Base-by-base conservation (phyloP, 108 stramenopile genomes). In the Nannochloropsis oceanica region DNA sequence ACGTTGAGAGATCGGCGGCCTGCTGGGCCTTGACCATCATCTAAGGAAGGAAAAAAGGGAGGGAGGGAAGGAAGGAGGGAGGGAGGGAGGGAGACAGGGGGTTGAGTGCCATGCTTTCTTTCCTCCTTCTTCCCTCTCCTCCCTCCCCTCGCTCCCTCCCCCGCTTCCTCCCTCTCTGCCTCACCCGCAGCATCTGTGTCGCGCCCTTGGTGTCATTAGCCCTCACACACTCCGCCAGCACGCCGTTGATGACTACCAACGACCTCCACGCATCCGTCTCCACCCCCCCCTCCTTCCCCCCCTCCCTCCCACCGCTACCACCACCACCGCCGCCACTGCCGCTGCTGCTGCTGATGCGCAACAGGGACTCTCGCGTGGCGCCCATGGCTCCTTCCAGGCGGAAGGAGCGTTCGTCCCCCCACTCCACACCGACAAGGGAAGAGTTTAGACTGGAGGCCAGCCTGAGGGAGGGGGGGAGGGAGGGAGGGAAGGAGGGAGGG, bases 151-250 rank as follows among this genome's bases (percentile, higher is more conserved):
- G 44, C 5, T 26, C 13, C 84, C 79, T 18, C 73, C 24, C 73
- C 26, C 25, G 18, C 24, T 73, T 18, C 22, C 22, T 73, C 24
- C 44, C 25, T n/a, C 44, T 27, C 79, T 0, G 80, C 87, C 87
- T 87, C 79, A 91, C 43, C 44, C 85, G 87, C 12, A 84, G 89
- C 86, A 88, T 88, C 87, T 91, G 90, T 13, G 27, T 24, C 27
- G 80, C 14, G 7, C 89, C 27, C 80, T 86, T 84, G 24, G 91
- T 90, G 80, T 91, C 91, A 83, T 91, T 90, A 25, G 90, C 59
- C 90, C 90, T 91, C 12, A 83, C 85, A 83, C 46, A 18, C 13
- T 13, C 13, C 46, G 46, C 14, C 14, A 50, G 46, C 46, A 50
- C 14, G 46, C 46, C 18, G 46, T 50, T 13, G 14, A 50, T 18